Percentiles rank a stretch among this genome's conserved stretches.
Evolutionary conservation across 495 filamentous ascomycete genomes (phyloP).

Genomic region (Bombardia bombarda): DNA sequence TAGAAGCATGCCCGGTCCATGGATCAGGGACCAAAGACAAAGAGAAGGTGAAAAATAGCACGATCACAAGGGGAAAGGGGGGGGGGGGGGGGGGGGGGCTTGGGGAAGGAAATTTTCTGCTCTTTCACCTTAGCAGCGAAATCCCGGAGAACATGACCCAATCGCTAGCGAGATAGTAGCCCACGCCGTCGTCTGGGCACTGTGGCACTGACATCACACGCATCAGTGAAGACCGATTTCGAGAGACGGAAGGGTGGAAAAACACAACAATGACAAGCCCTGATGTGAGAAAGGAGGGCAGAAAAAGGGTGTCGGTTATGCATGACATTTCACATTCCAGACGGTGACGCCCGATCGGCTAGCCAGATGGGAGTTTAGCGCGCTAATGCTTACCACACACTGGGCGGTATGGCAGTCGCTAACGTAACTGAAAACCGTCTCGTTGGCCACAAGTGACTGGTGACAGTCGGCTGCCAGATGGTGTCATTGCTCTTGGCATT

Average conservation of each 20-base stretch:
- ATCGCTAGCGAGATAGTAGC: neutral
- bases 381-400: neutral
- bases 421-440: slow-evolving; percentile 12
- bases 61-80: slow-evolving; percentile 12
- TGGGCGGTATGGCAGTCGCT: neutral
- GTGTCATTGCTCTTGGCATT: slow-evolving; percentile 16
- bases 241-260: no score
- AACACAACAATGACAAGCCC: no score
- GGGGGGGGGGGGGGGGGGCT: neutral
- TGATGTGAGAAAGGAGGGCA: no score
- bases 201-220: slow-evolving; percentile 1
- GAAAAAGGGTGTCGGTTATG: no score
- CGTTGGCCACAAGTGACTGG: slow-evolving; percentile 8
- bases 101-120: neutral
- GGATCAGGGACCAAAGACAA: no score
- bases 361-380: no score
- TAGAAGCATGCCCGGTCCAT: no score
- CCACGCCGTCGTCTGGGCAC: neutral
- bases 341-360: no score
- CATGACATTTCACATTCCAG: no score
- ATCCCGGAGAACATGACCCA: neutral
- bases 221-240: no score
- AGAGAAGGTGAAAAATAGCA: neutral
- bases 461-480: slow-evolving; percentile 10
- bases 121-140: slow-evolving; percentile 5